phyloP scores from a whole-genome alignment of 208 protist genomes.

The Phytomonas francai region DNA sequence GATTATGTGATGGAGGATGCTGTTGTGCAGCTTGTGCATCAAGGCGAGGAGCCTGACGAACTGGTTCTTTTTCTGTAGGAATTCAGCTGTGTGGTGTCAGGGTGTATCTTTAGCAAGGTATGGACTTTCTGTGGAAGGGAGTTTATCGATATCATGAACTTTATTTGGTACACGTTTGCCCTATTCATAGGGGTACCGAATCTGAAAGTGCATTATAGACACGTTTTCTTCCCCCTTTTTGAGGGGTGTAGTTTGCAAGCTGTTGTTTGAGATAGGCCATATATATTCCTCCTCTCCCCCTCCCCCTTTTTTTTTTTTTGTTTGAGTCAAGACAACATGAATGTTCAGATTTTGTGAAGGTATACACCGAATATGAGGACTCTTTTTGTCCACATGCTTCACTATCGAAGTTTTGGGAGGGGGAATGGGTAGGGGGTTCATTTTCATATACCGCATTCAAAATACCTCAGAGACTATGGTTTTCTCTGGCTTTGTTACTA shows the following conservation, averaged over 20 bases:
- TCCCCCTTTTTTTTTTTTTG: constrained; percentile 22
- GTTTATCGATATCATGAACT: not conserved
- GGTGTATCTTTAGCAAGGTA: not conserved
- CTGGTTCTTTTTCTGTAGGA: constrained; percentile 34
- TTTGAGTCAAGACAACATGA: not conserved
- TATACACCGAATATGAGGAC: not conserved
- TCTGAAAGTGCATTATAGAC: constrained; percentile 3
- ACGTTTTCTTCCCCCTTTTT: constrained; percentile 3
- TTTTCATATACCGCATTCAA: constrained; percentile 2
- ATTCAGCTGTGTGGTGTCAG: not conserved
- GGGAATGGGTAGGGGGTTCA: not conserved
- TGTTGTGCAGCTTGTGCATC: constrained; percentile 35
- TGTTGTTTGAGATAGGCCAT: not conserved
- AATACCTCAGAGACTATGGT: not conserved
- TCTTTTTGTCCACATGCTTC: not conserved
- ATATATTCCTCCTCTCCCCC: constrained; percentile 6
- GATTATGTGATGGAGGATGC: constrained; percentile 11
- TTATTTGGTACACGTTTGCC: not conserved
- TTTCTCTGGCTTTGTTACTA: constrained; percentile 12
- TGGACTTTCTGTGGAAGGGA: not conserved
- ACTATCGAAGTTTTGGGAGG: not conserved
- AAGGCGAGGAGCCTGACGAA: constrained; percentile 67
- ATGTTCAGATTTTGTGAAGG: not conserved
- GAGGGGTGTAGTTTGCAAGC: not conserved
- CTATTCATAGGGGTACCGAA: not conserved